A percentile compares a stretch with the other conserved stretches of the same genome.
These are phyloP conservation scores for Isatis tinctoria DNA, from an alignment of 345 rosid species.

Conservation along the genomic window DNA sequence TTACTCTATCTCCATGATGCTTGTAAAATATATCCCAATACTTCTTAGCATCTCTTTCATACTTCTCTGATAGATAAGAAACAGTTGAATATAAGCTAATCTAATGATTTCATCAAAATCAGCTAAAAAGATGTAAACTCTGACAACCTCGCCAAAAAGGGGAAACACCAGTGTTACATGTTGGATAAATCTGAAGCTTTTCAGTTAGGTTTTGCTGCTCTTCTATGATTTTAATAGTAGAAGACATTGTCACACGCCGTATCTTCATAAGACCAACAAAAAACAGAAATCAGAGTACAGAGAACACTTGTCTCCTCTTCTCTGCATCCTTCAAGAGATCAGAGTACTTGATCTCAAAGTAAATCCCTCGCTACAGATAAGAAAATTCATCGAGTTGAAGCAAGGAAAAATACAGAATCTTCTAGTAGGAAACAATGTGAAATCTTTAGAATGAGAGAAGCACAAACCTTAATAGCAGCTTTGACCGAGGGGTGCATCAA, in stretches of 20 bases:
- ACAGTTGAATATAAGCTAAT: neutral
- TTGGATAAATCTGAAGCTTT: constrained; percentile 67
- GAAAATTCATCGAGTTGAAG: no score
- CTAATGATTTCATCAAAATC: neutral
- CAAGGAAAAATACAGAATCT: neutral
- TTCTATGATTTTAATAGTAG: constrained; percentile 13
- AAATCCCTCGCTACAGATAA: constrained; percentile 64
- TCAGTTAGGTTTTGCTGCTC: constrained; percentile 37
- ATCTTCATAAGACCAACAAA: no score
- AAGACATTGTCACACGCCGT: no score
- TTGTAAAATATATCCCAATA: constrained; percentile 89
- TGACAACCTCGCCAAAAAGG: constrained; percentile 74
- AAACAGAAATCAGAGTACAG: no score
- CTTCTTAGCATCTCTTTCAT: constrained; percentile 81
- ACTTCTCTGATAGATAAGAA: constrained; percentile 54
- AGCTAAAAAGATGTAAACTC: neutral
- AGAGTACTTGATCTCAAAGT: constrained; percentile 70
- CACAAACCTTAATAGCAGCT: constrained; percentile 68
- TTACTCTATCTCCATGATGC: constrained; percentile 75
- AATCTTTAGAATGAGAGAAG: neutral
- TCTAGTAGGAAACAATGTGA: neutral
- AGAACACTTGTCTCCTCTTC: constrained; percentile 63
- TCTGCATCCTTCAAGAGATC: constrained; percentile 60
- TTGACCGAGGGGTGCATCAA: constrained; percentile 57
- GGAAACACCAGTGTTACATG: constrained; percentile 48